A percentile compares a stretch with the other conserved stretches of the same genome.
These are phyloP conservation scores for Cadophora sp. DNA, from an alignment of 2,329 filamentous ascomycete genomes.

Conservation along the genomic window DNA sequence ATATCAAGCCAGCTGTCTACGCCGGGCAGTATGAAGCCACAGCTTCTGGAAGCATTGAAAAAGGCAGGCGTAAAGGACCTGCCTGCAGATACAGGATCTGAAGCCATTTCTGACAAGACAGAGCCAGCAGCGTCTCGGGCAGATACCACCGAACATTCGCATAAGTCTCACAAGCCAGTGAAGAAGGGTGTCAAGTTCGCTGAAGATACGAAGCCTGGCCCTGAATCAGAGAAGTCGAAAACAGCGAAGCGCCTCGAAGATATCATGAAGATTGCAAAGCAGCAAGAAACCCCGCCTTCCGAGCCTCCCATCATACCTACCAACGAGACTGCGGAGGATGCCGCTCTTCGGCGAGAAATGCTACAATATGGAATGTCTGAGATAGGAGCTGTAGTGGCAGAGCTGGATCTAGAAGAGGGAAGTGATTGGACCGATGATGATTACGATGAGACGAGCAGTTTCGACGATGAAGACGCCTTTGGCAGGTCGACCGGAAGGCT, in stretches of 20 bases:
- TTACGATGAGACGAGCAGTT: conserved; percentile 58
- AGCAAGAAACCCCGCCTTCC: conserved; percentile 53
- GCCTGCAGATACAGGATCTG: conserved; percentile 27
- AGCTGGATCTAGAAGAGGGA: conserved; percentile 82
- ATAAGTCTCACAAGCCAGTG: conserved; percentile 24
- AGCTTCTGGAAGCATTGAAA: conserved; percentile 74
- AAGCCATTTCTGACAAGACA: background rate
- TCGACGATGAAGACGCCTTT: conserved; percentile 71
- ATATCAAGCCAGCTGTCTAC: conserved; percentile 69
- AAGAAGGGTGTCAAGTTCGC: conserved; percentile 70
- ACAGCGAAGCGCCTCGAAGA: conserved; percentile 53
- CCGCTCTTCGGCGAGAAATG: conserved; percentile 84
- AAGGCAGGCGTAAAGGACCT: conserved; percentile 74
- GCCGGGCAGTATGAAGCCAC: conserved; percentile 71
- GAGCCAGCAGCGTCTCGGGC: background rate
- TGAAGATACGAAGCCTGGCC: conserved; percentile 60
- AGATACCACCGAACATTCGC: background rate
- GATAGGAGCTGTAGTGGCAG: conserved; percentile 89
- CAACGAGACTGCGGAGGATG: conserved; percentile 81
- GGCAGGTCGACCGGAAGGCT: conserved; percentile 74
- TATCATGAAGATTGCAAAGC: conserved; percentile 62
- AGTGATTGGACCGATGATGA: conserved; percentile 61
- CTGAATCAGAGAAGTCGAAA: conserved; percentile 37
- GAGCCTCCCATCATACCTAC: conserved; percentile 66
- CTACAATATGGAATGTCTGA: conserved; percentile 87